phyloP scores from a whole-genome alignment of 768 basidiomycete species.

The Boletus subcaerulescens region DNA sequence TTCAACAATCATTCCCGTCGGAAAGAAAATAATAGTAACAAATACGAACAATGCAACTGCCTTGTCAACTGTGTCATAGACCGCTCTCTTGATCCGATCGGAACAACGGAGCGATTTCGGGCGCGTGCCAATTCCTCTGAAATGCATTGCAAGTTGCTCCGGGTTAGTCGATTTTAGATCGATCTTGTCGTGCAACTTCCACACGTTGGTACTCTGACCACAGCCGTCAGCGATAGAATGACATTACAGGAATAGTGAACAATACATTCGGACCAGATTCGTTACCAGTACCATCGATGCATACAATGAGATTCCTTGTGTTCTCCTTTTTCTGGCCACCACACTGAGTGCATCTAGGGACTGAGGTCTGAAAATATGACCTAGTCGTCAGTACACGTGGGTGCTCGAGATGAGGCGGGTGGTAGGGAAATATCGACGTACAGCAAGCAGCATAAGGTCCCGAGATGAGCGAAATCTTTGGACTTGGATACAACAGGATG shows the following conservation, averaged over 20 bases:
- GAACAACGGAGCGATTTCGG: slow-evolving; percentile 27
- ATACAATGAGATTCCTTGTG: slow-evolving; percentile 22
- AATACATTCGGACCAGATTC: slow-evolving; percentile 19
- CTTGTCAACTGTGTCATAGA: slow-evolving; percentile 32
- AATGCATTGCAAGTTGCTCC: slow-evolving; percentile 34
- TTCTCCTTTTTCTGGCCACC: slow-evolving; percentile 2
- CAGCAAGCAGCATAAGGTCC: no score
- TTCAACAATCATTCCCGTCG: background rate
- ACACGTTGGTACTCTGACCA: slow-evolving; percentile 36
- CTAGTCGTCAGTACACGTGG: background rate
- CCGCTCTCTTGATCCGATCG: slow-evolving; percentile 9
- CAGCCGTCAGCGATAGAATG: background rate
- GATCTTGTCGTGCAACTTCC: slow-evolving; percentile 33
- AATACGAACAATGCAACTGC: slow-evolving; percentile 36
- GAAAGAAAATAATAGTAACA: background rate
- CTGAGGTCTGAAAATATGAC: background rate
- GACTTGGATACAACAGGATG: background rate
- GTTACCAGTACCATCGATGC: slow-evolving; percentile 25
- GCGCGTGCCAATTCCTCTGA: slow-evolving; percentile 38
- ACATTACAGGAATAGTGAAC: background rate
- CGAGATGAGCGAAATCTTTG: background rate
- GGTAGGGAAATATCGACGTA: background rate
- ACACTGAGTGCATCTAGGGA: slow-evolving; percentile 12
- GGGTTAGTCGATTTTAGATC: slow-evolving; percentile 13
- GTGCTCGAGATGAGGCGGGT: background rate